These are phyloP conservation scores for Cucumis variabilis DNA, from an alignment of 331 rosid species.

Conservation along the genomic window DNA sequence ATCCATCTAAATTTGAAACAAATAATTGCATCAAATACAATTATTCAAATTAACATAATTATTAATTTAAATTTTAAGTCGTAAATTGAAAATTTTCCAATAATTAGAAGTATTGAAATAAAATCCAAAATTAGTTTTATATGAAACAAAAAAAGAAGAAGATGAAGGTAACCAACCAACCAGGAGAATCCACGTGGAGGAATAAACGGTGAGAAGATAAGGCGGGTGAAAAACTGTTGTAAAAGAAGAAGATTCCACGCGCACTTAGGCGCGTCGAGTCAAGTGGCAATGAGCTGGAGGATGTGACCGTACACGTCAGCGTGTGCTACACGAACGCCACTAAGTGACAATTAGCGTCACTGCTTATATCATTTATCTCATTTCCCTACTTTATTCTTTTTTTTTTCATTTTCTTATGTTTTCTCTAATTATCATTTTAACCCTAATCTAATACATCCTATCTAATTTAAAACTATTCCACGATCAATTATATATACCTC, in stretches of 20 bases:
- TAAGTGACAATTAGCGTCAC: conserved; percentile 7
- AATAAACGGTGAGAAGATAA: background rate
- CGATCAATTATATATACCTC: too few species aligned
- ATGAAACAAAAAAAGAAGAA: background rate
- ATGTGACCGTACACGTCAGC: conserved; percentile 24
- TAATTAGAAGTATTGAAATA: too few species aligned
- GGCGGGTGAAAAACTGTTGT: background rate
- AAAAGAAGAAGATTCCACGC: conserved; percentile 15
- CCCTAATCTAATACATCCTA: background rate
- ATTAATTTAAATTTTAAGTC: too few species aligned
- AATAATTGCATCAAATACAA: too few species aligned
- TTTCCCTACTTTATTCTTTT: background rate
- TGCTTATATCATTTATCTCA: conserved; percentile 18
- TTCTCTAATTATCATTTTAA: background rate
- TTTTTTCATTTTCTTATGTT: background rate
- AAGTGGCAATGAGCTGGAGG: conserved; percentile 6
- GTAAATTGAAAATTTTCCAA: too few species aligned
- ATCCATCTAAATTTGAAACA: too few species aligned
- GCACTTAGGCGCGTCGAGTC: conserved; percentile 19
- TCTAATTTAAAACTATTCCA: too few species aligned
- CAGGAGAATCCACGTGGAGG: background rate
- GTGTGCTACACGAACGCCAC: background rate
- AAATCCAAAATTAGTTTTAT: background rate
- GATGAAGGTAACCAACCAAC: background rate
- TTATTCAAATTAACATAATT: too few species aligned